Base-by-base conservation (phyloP, 306 rosid genomes). In the Nissolia schottii region DNA sequence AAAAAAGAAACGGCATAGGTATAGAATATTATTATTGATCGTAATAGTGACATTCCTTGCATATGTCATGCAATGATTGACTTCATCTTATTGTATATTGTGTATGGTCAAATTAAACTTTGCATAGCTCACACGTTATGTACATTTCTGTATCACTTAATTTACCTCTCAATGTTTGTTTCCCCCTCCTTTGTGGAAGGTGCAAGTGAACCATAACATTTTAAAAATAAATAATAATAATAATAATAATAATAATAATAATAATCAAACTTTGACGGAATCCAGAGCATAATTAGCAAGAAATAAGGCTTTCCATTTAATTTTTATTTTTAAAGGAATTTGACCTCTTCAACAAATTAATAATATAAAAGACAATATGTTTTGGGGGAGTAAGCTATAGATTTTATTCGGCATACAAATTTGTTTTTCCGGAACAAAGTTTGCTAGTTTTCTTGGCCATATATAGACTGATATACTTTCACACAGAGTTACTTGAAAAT, bases 61-160 rank as follows among this genome's bases (percentile, higher is more conserved):
- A 75, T 75, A 57, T 76, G 67, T 51, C 51, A 67, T 46, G 74
- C 77, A 77, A 60, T 79, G 71, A 83, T 79, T 75, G 82, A 79
- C 81, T 78, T 76, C 79, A 20, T 67, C 58, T 76, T n/a, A n/a
- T n/a, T 79, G 29, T 50, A 40, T n/a, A n/a, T n/a, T n/a, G 22
- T 28, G 34, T 70, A 13, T 51, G 58, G 77, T 79, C 82, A 83
- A 79, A 83, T 49, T 40, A 60, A 58, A 60, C 74, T 58, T 76
- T 65, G 75, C 79, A 76, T 65, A 40, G 7, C 75, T 64, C 45
- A 57, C 71, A 77, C 78, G 75, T 32, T 2, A 81, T 71, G 55
- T 23, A 75, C 69, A 68, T 34, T 5, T 53, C 54, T 74, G 38
- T 61, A 34, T 64, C n/a, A 32, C 37, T 64, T 71, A 22, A 54